These are phyloP conservation scores for Myriangium duriaei DNA, from an alignment of 2,329 filamentous ascomycete genomes.

Conservation along the genomic window DNA sequence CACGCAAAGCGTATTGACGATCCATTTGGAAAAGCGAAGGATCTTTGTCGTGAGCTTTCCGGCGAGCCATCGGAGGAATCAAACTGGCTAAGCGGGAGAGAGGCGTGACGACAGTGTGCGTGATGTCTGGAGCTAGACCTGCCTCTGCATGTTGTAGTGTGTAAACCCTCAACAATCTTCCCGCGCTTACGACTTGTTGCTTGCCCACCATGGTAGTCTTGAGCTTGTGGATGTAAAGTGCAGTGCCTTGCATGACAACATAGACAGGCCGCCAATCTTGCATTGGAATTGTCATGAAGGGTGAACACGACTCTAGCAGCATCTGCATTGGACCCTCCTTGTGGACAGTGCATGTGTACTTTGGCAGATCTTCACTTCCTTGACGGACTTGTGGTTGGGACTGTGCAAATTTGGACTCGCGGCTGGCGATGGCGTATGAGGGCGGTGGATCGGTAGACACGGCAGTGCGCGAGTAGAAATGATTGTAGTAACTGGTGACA, in stretches of 20 bases:
- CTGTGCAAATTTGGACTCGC: conserved; percentile 11
- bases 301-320: conserved; percentile 22
- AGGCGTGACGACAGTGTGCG: conserved; percentile 40
- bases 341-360: conserved; percentile 22
- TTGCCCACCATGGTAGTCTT: conserved; percentile 41
- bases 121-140: conserved; percentile 60
- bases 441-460: conserved; percentile 20
- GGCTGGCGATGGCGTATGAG: conserved; percentile 18
- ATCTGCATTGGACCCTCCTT: conserved; percentile 21
- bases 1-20: conserved; percentile 51
- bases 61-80: conserved; percentile 27
- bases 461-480: conserved; percentile 22
- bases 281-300: conserved; percentile 18
- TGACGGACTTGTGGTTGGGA: conserved; percentile 12
- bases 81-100: conserved; percentile 34
- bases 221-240: conserved; percentile 51
- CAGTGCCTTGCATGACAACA: conserved; percentile 54
- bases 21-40: conserved; percentile 34
- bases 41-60: conserved; percentile 32
- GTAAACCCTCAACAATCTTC: conserved; percentile 52
- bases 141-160: conserved; percentile 63
- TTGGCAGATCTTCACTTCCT: conserved; percentile 19
- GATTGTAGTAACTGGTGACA: conserved; percentile 22
- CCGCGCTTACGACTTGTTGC: conserved; percentile 34
- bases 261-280: conserved; percentile 35